Conservation (phyloP, 257 asterid species). For the Solanum virginianum region DNA sequence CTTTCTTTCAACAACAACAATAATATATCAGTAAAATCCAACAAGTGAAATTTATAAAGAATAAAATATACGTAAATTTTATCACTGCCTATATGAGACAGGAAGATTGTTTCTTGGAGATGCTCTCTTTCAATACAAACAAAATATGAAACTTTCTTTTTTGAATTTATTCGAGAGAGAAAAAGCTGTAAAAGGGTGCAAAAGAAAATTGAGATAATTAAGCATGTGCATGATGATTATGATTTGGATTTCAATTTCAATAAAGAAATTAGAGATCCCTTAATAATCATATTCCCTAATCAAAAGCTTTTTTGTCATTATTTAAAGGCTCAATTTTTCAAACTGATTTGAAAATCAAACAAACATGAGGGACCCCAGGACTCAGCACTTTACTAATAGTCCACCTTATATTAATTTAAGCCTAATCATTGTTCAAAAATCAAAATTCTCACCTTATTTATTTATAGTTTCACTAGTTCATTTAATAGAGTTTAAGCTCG, state of each 20-base stretch:
- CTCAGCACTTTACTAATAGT: neutral
- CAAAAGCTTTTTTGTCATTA: neutral
- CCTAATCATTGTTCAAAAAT: neutral
- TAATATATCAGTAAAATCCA: too few species aligned
- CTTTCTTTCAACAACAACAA: neutral
- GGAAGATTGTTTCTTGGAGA: too few species aligned
- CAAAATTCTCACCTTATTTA: neutral
- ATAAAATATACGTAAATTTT: too few species aligned
- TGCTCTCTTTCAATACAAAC: neutral
- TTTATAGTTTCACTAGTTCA: neutral
- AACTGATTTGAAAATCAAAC: neutral
- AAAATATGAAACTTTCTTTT: neutral
- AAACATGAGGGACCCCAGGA: neutral
- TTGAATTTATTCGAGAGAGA: neutral
- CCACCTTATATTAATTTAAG: neutral
- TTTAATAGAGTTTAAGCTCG: neutral
- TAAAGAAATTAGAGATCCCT: neutral
- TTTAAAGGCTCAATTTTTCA: neutral
- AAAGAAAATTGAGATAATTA: neutral
- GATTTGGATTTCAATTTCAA: neutral
- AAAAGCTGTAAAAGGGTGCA: neutral
- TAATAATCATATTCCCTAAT: neutral
- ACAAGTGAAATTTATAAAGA: too few species aligned
- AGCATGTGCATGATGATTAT: neutral
- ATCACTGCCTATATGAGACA: too few species aligned